Base-by-base conservation (phyloP, 768 basidiomycete genomes). In the Phaeotremella skinneri region DNA sequence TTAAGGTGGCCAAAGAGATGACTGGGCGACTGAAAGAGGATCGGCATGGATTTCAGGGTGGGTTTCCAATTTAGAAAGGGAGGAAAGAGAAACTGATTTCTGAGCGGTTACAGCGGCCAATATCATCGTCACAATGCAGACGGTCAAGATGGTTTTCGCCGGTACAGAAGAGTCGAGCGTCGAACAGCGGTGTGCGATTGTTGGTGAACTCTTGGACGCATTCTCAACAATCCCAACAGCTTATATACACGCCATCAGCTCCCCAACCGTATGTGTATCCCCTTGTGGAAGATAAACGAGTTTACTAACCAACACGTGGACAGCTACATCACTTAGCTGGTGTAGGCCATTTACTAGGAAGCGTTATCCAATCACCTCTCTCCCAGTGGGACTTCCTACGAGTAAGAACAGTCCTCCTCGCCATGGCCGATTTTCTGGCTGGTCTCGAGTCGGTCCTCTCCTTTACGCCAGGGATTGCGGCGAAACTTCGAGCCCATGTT, bases 311-410 rank as follows among this genome's bases (percentile, higher is more conserved):
- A 39, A 9, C n/a, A 9, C 9, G 25, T 25, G 14, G 3, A 16
- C 45, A 73, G 72, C 55, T 75, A 16, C 73, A 75, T 49, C 73
- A 75, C 49, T 55, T 75, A 9, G 73, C 73, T 0, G 70, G 70
- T 20, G 67, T 72, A 16, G 73, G 73, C n/a, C 70, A 74, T 47
- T 58, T 74, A 9, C 63, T 74, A 11, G 70, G 66, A n/a, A 47
- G 50, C 14, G 66, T 71, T 48, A 69, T 71, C 21, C 68, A 69
- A 25, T 52, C 53, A 2, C 69, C 72, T 11, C 49, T 73, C 0
- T 64, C 65, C 0, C 68, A 67, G 13, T 65, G 59, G 26, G 49
- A 49, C 2, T 71, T 68, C 42, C 54, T 74, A 4, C 61, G 66
- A 49, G 70, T 69, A 34, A 49, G 73, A 51, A 62, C 57, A 9